These are phyloP conservation scores for Zea mays DNA, from an alignment of 176 grass and related monocot genomes.

Conservation along the genomic window DNA sequence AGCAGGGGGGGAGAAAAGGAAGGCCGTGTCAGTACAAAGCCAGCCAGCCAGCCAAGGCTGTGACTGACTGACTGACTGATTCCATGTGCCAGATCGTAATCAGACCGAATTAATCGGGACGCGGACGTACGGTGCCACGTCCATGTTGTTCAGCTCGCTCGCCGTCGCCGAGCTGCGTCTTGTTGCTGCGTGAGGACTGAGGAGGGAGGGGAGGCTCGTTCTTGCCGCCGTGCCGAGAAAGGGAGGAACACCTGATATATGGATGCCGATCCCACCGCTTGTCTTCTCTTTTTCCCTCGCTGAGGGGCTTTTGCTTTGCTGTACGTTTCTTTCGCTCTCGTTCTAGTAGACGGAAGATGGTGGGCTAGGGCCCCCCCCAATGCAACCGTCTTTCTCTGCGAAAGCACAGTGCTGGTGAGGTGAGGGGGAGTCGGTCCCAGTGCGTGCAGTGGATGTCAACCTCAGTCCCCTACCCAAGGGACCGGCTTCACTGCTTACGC, in stretches of 20 bases:
- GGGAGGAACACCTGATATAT: neutral
- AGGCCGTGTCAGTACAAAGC: neutral
- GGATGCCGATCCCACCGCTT: neutral
- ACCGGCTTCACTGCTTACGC: constrained; percentile 17
- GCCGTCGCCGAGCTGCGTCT: neutral
- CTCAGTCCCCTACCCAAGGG: constrained; percentile 19
- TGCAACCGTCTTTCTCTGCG: constrained; percentile 13
- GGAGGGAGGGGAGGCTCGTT: neutral
- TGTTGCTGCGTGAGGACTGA: neutral
- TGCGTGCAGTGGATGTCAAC: constrained; percentile 33
- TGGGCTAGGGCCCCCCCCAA: neutral
- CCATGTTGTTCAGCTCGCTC: neutral
- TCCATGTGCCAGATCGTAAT: constrained; percentile 2
- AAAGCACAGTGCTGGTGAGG: constrained; percentile 11
- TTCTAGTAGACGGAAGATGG: neutral
- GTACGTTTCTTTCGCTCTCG: constrained; percentile 6
- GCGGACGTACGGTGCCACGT: constrained; percentile 6
- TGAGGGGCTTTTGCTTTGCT: neutral
- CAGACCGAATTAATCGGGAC: constrained; percentile 20
- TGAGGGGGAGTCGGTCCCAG: constrained; percentile 20
- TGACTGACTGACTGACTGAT: neutral
- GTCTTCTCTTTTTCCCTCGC: neutral
- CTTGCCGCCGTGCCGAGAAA: neutral
- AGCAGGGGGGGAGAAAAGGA: neutral
- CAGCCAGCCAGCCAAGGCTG: neutral